These are phyloP conservation scores for Claviceps quebecensis DNA, from an alignment of 2,329 filamentous ascomycete genomes.

Conservation along the genomic window DNA sequence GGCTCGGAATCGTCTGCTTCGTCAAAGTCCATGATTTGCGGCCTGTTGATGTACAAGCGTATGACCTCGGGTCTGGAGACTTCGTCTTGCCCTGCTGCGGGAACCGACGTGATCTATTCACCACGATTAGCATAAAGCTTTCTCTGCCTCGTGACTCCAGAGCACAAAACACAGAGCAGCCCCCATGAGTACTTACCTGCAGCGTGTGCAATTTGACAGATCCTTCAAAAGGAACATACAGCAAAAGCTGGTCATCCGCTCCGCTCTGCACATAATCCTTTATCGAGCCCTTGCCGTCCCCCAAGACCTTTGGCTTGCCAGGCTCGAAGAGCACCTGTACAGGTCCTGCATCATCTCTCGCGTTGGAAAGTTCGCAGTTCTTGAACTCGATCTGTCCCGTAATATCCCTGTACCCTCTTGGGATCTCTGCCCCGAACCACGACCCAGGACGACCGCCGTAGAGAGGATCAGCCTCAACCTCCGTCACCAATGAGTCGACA, in stretches of 20 bases:
- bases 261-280: constrained; percentile 93
- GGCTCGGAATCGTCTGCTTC: constrained; percentile 79
- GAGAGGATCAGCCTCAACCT: constrained; percentile 32
- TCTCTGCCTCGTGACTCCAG: neutral
- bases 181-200: constrained; percentile 31
- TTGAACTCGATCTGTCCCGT: constrained; percentile 68
- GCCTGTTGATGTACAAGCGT: constrained; percentile 74
- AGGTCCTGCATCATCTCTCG: constrained; percentile 60
- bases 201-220: constrained; percentile 79
- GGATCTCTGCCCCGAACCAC: constrained; percentile 65
- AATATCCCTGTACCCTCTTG: constrained; percentile 71
- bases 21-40: constrained; percentile 86
- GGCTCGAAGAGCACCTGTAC: constrained; percentile 62
- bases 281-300: constrained; percentile 35
- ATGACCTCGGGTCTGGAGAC: constrained; percentile 68
- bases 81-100: constrained; percentile 57
- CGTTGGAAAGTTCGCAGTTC: constrained; percentile 77
- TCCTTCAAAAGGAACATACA: constrained; percentile 80
- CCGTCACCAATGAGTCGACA: constrained; percentile 55
- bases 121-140: neutral
- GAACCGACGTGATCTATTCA: constrained; percentile 66
- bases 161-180: neutral
- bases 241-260: constrained; percentile 89
- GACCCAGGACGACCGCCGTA: constrained; percentile 22
- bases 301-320: constrained; percentile 50